phyloP scores from a whole-genome alignment of 805 yeast genomes.

The Zygosaccharomyces pseudorouxii region DNA sequence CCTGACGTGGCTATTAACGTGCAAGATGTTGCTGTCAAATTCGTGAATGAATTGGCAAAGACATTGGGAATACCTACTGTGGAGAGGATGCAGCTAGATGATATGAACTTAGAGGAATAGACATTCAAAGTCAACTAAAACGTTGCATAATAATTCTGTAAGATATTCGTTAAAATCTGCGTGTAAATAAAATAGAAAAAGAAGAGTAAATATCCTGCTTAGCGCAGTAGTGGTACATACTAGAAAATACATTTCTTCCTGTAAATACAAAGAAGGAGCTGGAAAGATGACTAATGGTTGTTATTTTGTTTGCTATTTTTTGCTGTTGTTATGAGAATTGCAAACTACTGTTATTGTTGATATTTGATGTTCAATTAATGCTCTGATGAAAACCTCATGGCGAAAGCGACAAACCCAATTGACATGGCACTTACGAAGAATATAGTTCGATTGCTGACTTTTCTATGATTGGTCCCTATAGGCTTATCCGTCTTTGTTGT shows the following conservation, averaged over 20 bases:
- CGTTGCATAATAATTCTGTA: background rate
- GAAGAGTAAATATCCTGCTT: background rate
- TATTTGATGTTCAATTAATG: constrained; percentile 6
- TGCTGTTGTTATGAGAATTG: no score
- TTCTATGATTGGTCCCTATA: constrained; percentile 5
- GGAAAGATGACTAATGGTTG: background rate
- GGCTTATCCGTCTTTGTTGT: constrained; percentile 7
- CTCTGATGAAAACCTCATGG: constrained; percentile 17
- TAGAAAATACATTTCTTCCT: constrained; percentile 4
- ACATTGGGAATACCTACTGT: constrained; percentile 37
- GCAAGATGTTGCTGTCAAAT: constrained; percentile 40
- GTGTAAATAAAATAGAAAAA: background rate
- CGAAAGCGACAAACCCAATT: constrained; percentile 18
- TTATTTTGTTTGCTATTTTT: background rate
- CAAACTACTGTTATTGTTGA: background rate
- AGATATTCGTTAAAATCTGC: constrained; percentile 1
- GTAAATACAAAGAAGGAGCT: constrained; percentile 3
- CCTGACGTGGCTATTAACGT: constrained; percentile 25
- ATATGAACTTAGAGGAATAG: constrained; percentile 19
- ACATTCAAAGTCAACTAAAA: background rate
- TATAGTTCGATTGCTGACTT: constrained; percentile 11
- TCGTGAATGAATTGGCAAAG: constrained; percentile 43
- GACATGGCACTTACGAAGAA: constrained; percentile 16
- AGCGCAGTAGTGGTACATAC: background rate
- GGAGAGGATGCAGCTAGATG: constrained; percentile 38